A percentile compares a stretch with the other conserved stretches of the same genome.
These are phyloP conservation scores for Neurospora sp. DNA, from an alignment of 2,329 filamentous ascomycete species.

Conservation along the genomic window DNA sequence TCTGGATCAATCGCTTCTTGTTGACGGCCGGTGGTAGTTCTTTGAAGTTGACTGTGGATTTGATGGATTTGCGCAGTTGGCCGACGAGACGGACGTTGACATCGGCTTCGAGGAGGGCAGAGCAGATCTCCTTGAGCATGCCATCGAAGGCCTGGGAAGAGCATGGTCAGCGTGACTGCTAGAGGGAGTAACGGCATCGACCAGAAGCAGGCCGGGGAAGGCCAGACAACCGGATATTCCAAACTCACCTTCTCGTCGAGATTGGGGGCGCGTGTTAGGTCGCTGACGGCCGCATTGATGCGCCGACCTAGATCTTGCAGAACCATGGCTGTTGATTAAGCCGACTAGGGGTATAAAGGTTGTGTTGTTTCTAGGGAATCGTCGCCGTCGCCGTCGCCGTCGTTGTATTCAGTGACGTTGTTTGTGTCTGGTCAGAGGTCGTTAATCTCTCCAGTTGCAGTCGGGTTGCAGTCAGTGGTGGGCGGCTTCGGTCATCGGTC, in stretches of 20 bases:
- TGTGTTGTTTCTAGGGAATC: neutral
- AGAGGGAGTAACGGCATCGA: conserved; percentile 3
- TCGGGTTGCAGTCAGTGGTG: neutral
- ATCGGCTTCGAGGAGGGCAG: conserved; percentile 90
- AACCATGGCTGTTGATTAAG: conserved; percentile 60
- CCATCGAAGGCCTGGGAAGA: conserved; percentile 71
- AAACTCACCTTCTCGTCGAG: conserved; percentile 80
- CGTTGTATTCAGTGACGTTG: neutral
- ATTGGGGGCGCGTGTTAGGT: conserved; percentile 84
- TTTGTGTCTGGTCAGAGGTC: neutral
- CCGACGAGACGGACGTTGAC: conserved; percentile 93
- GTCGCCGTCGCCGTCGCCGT: neutral
- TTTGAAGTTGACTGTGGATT: conserved; percentile 84
- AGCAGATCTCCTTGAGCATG: conserved; percentile 98
- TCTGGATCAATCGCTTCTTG: conserved; percentile 97
- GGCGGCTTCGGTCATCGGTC: neutral
- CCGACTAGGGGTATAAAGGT: neutral
- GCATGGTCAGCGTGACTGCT: conserved; percentile 22
- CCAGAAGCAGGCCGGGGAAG: conserved; percentile 4
- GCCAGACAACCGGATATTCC: no score
- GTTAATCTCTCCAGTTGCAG: neutral
- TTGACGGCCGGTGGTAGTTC: conserved; percentile 85
- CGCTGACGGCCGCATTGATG: conserved; percentile 92
- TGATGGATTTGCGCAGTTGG: conserved; percentile 87
- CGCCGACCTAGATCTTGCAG: conserved; percentile 97